These are phyloP conservation scores for Coemansia sp. DNA, from an alignment of 192 early-diverging fungal genomes.

Conservation along the genomic window DNA sequence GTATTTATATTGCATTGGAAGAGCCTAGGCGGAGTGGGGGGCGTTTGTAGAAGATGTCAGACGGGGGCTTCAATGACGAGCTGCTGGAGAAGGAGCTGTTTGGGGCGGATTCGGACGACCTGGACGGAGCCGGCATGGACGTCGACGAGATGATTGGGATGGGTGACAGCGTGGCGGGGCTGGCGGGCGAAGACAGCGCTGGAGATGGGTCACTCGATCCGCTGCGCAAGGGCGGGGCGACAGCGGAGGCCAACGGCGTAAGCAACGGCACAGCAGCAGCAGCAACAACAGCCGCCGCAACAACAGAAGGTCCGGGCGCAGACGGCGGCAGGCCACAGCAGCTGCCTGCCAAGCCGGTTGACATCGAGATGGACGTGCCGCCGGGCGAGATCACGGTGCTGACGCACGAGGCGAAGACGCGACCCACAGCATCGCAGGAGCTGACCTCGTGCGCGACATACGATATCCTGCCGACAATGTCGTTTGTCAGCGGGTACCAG, in stretches of 20 bases:
- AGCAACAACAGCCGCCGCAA: neutral
- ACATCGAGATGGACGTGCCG: constrained; percentile 46
- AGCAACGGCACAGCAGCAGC: neutral
- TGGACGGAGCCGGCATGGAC: constrained; percentile 35
- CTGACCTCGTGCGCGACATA: constrained; percentile 12
- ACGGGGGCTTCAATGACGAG: constrained; percentile 47
- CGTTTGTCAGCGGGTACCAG: constrained; percentile 50
- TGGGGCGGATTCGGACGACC: constrained; percentile 45
- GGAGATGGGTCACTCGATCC: neutral
- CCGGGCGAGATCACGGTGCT: constrained; percentile 38
- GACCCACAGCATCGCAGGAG: neutral
- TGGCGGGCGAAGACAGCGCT: neutral
- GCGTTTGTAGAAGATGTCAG: constrained; percentile 26
- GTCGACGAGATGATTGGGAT: constrained; percentile 50
- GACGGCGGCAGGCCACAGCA: neutral
- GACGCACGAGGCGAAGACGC: constrained; percentile 15
- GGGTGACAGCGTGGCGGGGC: constrained; percentile 21
- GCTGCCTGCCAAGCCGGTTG: constrained; percentile 11
- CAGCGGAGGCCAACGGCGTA: neutral
- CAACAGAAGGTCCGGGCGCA: constrained; percentile 1
- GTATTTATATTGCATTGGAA: neutral
- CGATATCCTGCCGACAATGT: constrained; percentile 42
- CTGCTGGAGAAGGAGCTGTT: constrained; percentile 54
- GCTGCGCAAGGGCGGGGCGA: neutral
- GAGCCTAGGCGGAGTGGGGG: neutral